Conservation (phyloP, 371 early-diverging fungal genomes). For the Mucor piriformis region DNA sequence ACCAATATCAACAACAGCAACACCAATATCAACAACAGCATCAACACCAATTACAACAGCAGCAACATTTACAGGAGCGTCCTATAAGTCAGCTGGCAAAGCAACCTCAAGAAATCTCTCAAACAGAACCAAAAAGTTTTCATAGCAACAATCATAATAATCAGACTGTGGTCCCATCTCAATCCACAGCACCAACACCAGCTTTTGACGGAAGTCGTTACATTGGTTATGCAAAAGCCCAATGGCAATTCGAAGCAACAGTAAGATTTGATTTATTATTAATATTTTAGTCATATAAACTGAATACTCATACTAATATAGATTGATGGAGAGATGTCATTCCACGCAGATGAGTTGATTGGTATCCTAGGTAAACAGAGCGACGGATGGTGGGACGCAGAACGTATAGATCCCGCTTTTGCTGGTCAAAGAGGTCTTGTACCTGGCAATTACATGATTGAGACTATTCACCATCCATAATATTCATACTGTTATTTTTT, state of each 20-base stretch:
- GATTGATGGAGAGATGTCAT: constrained; percentile 48
- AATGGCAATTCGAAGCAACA: constrained; percentile 41
- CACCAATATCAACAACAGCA: constrained; percentile 8
- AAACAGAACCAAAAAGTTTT: constrained; percentile 7
- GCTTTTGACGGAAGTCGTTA: background rate
- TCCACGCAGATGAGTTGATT: constrained; percentile 42
- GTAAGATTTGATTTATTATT: constrained; percentile 13
- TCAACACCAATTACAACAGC: constrained; percentile 1
- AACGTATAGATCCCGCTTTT: constrained; percentile 25
- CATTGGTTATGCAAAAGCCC: constrained; percentile 28
- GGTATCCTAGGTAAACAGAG: constrained; percentile 44
- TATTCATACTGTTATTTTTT: background rate
- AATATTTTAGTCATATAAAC: background rate
- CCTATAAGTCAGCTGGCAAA: constrained; percentile 9
- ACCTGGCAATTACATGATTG: constrained; percentile 52
- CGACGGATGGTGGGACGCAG: constrained; percentile 59
- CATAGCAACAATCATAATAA: background rate
- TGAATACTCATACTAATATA: constrained; percentile 15
- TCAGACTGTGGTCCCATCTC: background rate
- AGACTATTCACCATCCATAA: constrained; percentile 4
- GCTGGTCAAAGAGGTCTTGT: constrained; percentile 41
- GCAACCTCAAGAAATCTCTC: background rate
- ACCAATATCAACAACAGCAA: constrained; percentile 6
- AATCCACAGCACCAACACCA: background rate
- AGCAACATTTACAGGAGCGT: constrained; percentile 1